A percentile compares a stretch with the other conserved stretches of the same genome.
These are phyloP conservation scores for Eucalyptus pumila DNA, from an alignment of 345 rosid genomes.

Conservation along the genomic window DNA sequence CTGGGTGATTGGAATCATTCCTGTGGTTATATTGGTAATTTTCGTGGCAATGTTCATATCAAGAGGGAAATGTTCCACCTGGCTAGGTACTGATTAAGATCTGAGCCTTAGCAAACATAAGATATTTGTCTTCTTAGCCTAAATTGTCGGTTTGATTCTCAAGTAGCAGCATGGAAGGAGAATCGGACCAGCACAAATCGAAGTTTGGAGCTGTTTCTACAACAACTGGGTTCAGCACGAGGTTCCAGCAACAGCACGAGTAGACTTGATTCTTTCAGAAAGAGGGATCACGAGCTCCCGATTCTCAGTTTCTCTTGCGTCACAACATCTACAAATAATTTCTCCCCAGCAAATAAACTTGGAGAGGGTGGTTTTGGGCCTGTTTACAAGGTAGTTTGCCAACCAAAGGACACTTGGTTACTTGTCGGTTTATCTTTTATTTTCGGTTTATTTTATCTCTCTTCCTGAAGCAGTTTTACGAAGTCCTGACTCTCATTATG, in stretches of 20 bases:
- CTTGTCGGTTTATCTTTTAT: neutral
- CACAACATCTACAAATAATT: slow-evolving; percentile 5
- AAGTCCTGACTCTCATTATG: neutral
- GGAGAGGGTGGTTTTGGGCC: slow-evolving; percentile 25
- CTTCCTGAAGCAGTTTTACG: neutral
- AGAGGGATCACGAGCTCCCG: neutral
- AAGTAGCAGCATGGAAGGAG: neutral
- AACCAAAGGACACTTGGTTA: neutral
- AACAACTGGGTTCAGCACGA: neutral
- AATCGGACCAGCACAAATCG: neutral
- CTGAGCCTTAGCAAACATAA: neutral
- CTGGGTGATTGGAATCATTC: neutral
- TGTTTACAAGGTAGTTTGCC: slow-evolving; percentile 7
- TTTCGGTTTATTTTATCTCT: neutral
- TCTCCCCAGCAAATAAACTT: slow-evolving; percentile 3
- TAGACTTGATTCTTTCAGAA: neutral
- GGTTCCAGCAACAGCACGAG: neutral
- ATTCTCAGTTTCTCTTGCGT: neutral
- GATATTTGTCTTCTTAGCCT: neutral
- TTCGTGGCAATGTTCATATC: neutral
- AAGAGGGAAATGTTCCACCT: neutral
- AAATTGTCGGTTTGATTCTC: neutral
- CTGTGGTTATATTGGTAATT: neutral
- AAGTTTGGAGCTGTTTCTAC: neutral
- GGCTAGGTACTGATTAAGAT: neutral